Percentiles rank a stretch among this genome's conserved stretches.
Conservation (phyloP, 495 filamentous ascomycete genomes). For the Collariella sp. region DNA sequence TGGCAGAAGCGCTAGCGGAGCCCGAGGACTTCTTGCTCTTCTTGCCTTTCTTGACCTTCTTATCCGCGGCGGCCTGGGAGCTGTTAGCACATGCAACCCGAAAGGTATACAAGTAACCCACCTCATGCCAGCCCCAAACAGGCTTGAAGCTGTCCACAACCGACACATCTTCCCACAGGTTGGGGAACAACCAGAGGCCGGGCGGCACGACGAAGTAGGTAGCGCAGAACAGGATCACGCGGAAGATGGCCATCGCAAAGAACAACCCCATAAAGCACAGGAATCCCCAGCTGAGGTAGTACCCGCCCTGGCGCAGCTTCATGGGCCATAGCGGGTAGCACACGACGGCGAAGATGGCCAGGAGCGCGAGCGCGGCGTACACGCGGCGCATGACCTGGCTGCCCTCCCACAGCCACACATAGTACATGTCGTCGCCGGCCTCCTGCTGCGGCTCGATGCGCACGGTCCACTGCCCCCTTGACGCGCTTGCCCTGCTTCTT, state of each 20-base stretch:
- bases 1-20: constrained; percentile 34
- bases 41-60: constrained; percentile 65
- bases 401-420: constrained; percentile 94
- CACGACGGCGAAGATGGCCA: constrained; percentile 75
- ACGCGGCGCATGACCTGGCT: constrained; percentile 87
- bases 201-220: constrained; percentile 80
- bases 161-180: constrained; percentile 96
- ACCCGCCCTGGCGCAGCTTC: constrained; percentile 82
- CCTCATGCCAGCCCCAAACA: constrained; percentile 98
- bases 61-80: constrained; percentile 20
- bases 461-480: constrained; percentile 95
- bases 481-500: constrained; percentile 71
- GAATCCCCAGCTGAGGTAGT: constrained; percentile 95
- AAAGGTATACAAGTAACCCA: constrained; percentile 31
- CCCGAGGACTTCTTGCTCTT: constrained; percentile 43
- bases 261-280: constrained; percentile 86
- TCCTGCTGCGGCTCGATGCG: constrained; percentile 96
- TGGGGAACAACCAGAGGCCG: constrained; percentile 95
- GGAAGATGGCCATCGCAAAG: constrained; percentile 95
- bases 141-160: constrained; percentile 98
- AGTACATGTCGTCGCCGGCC: constrained; percentile 80
- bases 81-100: neutral
- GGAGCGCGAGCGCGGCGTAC: constrained; percentile 74
- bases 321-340: constrained; percentile 97
- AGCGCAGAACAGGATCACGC: constrained; percentile 87